Evolutionary conservation across 192 early-diverging fungal genomes (phyloP), one percentile per base, ranked within the genome.

Genomic region (Diversispora epigaea): DNA sequence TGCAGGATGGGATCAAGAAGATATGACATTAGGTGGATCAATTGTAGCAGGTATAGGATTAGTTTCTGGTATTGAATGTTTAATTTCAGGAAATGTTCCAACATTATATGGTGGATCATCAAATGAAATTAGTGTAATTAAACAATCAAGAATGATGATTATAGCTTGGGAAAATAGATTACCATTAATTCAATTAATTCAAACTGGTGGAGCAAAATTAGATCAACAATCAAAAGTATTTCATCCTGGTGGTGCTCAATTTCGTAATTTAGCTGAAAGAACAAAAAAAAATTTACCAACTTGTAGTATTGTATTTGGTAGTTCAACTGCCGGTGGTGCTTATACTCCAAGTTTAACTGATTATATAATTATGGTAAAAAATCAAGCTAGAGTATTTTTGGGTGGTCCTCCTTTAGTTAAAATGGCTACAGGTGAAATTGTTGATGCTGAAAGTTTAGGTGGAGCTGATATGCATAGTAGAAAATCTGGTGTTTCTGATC

Each of bases 381-480:
- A 87, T 54, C 82, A 89, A 68, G 89, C 89, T 43, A 85, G 88
- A 67, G 89, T 90, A 9, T 90, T 89, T 73, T 75, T 90, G 52
- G 89, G 89, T 50, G 89, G 89, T 11, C 89, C 89, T 57, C 89
- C 89, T 25, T 70, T 90, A 54, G 89, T 90, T 63, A 81, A 89
- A 74, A 87, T 88, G 89, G 89, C 89, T 1, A 90, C 88, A 10
- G 89, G 89, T 56, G 89, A 90, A 78, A 79, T 87, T 15, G 83
- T 83, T 0, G 89, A 89, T 77, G 86, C 87, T 3, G 89, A 90
- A 70, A 83, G 83, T 57, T 75, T 90, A 6, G 89, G 89, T 75
- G 89, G 89, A 19, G 89, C 88, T n/a, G 85, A 87, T 61, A 90
- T 90, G 89, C 89, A 90, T 78, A 85, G 84, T 47, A 83, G 89